Base-by-base conservation (phyloP, 306 rosid genomes). In the Pyrus communis region DNA sequence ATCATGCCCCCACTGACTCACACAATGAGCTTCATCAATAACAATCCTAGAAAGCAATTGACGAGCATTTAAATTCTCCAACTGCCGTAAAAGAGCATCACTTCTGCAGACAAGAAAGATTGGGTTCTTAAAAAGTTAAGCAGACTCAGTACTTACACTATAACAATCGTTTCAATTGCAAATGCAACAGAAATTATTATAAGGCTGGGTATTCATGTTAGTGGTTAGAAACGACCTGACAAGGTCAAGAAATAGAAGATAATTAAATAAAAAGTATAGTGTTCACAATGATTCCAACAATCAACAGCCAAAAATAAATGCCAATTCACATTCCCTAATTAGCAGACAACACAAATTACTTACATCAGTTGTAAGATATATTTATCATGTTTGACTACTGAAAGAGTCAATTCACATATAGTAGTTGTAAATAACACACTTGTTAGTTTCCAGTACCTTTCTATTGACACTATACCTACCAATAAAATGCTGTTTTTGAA, bases 1-100 rank as follows among this genome's bases (percentile, higher is more conserved):
- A 84, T 95, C 99, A 89, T 95, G 99, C 78, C 99, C 99, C 99
- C 99, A 95, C 87, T 95, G 99, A 83, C 99, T 95, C 86, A 95
- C 97, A 76, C 99, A 95, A 80, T 95, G 99, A 81, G 99, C 99
- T 81, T 95, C 99, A 80, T 95, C 99, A 75, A 95, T 86, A 82
- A 95, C 97, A 79, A 95, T 88, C 87, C 99, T 87, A n/a, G 97
- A 78, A 81, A 95, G 97, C 91, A 92, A 81, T 82, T 88, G 89
- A n/a, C 97, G 97, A 12, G 79, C 71, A 75, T 95, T 86, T 75
- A 95, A 88, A 83, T 87, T 89, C 79, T 92, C 97, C 84, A 95
- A 81, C 21, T 92, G 84, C 61, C 99, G 86, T 71, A 95, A 80
- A 81, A 95, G 99, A 81, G 62, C 83, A 78, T 95, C 99, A 76